Base-by-base conservation (phyloP, 805 yeast genomes). In the Cyberlindnera xylosilytica region DNA sequence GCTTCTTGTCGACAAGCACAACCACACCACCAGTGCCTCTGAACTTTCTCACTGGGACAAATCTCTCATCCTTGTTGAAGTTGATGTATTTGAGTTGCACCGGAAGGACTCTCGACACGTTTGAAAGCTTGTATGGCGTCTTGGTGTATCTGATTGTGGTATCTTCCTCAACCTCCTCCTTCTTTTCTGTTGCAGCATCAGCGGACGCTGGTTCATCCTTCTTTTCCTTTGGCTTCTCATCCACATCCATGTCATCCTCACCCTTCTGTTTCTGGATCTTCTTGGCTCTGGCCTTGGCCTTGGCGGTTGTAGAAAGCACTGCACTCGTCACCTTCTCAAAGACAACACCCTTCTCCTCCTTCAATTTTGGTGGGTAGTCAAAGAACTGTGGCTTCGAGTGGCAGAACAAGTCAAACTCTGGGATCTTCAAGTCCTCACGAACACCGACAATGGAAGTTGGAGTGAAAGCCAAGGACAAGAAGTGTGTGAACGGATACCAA, bases 401-500 rank as follows among this genome's bases (percentile, higher is more conserved):
- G 62, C 96, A 88, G 50, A 81, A 79, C 46, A 93, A 70, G 34
- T 80, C 78, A 58, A 93, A 81, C 58, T 86, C 78, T 23, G 99
- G 98, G 47, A 87, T 83, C 62, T 83, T 83, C 63, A 91, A 74
- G 63, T 90, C 96, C 47, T 78, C 83, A 44, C 82, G 80, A 11
- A 93, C 86, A 51, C 96, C 97, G 52, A 87, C 80, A 17, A 91
- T 76, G 6, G 95, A 79, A 2, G 98, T 93, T 40, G 99, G 97
- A 8, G 93, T 78, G 66, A 90, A 90, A 27, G 97, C 87, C 52
- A 93, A 75, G 16, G 95, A 82, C 56, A 93, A 69, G 70, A 93
- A 93, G 66, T 93, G 98, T 1, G 97, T 79, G 45, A 90, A 74
- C 46, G 99, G 99, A 79, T 83, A 93, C 99, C 99, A 93, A 66